phyloP scores from a whole-genome alignment of 2,329 filamentous ascomycete species.

The Trichoderma atroviride region DNA sequence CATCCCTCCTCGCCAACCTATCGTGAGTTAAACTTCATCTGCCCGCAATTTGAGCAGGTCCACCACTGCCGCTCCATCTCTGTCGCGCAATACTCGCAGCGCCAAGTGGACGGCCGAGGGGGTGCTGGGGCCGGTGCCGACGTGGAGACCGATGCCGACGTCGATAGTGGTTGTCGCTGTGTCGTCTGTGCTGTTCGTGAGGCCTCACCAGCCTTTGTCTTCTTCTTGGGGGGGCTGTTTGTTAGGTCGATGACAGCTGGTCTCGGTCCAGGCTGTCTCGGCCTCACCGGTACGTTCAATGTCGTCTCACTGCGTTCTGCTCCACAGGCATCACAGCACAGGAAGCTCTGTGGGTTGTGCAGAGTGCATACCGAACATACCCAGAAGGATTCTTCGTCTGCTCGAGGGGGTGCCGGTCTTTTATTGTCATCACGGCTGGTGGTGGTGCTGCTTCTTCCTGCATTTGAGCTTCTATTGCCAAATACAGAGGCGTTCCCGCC shows the following conservation, averaged over 20 bases:
- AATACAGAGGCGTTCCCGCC: slow-evolving; percentile 50
- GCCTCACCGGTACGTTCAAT: slow-evolving; percentile 24
- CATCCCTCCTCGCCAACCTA: slow-evolving; percentile 28
- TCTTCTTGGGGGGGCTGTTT: slow-evolving; percentile 34
- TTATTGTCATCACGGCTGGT: background rate
- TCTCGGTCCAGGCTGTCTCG: slow-evolving; percentile 26
- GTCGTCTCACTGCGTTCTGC: slow-evolving; percentile 41
- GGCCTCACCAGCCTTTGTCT: slow-evolving; percentile 12
- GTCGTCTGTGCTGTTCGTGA: slow-evolving; percentile 21
- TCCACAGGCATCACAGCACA: slow-evolving; percentile 61
- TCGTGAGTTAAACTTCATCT: slow-evolving; percentile 54
- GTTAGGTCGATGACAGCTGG: slow-evolving; percentile 42
- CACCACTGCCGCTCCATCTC: slow-evolving; percentile 59
- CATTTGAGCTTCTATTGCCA: background rate
- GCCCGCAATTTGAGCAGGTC: slow-evolving; percentile 58
- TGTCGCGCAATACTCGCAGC: slow-evolving; percentile 55
- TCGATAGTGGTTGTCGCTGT: slow-evolving; percentile 27
- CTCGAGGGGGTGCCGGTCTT: background rate
- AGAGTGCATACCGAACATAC: slow-evolving; percentile 60
- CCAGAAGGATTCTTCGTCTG: slow-evolving; percentile 44
- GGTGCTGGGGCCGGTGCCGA: slow-evolving; percentile 23
- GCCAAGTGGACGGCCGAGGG: slow-evolving; percentile 46
- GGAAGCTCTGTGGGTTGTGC: slow-evolving; percentile 53
- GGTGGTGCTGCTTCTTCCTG: background rate
- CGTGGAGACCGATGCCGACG: slow-evolving; percentile 1